Evolutionary conservation across 2,329 filamentous ascomycete genomes (phyloP).

Genomic region (Cordyceps militaris): DNA sequence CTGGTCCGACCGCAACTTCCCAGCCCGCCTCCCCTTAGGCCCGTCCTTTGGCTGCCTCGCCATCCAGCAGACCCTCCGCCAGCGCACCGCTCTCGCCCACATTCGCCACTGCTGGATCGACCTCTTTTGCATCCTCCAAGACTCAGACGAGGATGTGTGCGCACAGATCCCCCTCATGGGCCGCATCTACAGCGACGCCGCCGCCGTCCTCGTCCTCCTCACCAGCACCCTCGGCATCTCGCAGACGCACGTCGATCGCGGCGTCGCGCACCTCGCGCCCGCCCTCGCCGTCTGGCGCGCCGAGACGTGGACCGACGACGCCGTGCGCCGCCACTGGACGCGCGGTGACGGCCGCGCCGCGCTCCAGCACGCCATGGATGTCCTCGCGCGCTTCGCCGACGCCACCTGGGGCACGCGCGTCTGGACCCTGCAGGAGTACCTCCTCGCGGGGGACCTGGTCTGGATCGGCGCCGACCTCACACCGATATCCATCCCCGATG

Average conservation of each 20-base stretch:
- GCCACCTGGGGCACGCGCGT: background rate
- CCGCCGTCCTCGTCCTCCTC: background rate
- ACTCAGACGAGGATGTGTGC: conserved; percentile 3
- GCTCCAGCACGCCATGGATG: background rate
- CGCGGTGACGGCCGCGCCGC: background rate
- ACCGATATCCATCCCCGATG: background rate
- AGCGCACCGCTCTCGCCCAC: background rate
- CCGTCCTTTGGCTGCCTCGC: background rate
- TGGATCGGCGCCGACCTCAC: conserved; percentile 5
- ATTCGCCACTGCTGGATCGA: conserved; percentile 1
- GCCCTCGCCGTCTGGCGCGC: background rate
- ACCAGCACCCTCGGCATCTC: background rate
- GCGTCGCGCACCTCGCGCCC: background rate
- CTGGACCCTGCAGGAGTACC: conserved; percentile 6
- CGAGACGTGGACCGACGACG: background rate
- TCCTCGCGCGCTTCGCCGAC: background rate
- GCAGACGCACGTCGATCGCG: background rate
- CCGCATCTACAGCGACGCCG: conserved; percentile 1
- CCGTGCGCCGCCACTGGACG: background rate
- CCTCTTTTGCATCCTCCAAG: conserved; percentile 6
- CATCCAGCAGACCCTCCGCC: background rate
- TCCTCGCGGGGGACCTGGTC: background rate
- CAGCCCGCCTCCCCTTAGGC: background rate
- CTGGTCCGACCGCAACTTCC: conserved; percentile 1
- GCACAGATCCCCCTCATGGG: conserved; percentile 6